A percentile compares a stretch with the other conserved stretches of the same genome.
phyloP scores from a whole-genome alignment of 768 basidiomycete species.

The Chiua virens region DNA sequence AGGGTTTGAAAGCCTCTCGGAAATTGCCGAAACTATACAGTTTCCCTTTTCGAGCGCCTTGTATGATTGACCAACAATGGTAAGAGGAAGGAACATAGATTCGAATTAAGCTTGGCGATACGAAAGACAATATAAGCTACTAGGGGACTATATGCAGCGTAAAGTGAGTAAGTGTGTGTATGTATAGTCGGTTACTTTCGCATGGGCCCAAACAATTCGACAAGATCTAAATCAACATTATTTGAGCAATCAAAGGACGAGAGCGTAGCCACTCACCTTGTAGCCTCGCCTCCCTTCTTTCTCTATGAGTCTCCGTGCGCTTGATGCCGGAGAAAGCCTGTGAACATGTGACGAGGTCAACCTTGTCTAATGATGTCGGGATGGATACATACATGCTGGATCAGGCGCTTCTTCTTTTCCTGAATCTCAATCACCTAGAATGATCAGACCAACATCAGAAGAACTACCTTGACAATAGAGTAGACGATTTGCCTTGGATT shows the following conservation, averaged over 20 bases:
- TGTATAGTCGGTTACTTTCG: background rate
- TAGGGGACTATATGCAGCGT: slow-evolving; percentile 11
- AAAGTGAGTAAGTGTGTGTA: background rate
- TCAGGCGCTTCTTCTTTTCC: slow-evolving; percentile 76
- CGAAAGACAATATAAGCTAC: slow-evolving; percentile 2
- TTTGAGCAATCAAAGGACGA: background rate
- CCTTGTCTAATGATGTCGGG: background rate
- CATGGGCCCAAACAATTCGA: slow-evolving; percentile 50
- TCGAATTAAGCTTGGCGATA: slow-evolving; percentile 9
- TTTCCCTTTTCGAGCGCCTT: slow-evolving; percentile 8
- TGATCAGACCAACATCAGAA: background rate
- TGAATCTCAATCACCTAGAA: slow-evolving; percentile 78
- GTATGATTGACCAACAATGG: too few relatives aligned
- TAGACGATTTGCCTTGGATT: slow-evolving; percentile 63
- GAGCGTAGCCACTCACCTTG: slow-evolving; percentile 53
- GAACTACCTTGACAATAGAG: background rate
- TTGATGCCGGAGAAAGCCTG: slow-evolving; percentile 88
- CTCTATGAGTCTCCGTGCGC: slow-evolving; percentile 67
- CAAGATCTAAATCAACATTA: slow-evolving; percentile 45
- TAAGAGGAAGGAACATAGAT: background rate
- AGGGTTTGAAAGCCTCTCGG: slow-evolving; percentile 29
- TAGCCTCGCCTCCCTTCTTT: slow-evolving; percentile 77
- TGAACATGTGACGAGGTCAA: background rate
- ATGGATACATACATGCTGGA: slow-evolving; percentile 58
- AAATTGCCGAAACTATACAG: slow-evolving; percentile 30